These are phyloP conservation scores for Tuber calosporum DNA, from an alignment of 495 filamentous ascomycete species.

Conservation along the genomic window DNA sequence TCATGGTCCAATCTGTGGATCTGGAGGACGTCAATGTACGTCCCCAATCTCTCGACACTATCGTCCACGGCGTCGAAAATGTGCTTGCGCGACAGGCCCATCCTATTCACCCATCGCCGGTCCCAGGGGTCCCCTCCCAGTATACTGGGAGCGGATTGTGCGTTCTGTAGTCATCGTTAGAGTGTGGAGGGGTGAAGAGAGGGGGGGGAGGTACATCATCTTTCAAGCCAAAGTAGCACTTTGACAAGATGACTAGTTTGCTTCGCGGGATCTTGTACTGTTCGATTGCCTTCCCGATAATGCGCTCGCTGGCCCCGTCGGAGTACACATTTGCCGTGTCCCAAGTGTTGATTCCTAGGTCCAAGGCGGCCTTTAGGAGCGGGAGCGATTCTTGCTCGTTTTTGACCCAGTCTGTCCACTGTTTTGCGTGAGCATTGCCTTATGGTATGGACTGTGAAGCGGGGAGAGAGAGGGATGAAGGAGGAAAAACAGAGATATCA, in stretches of 20 bases:
- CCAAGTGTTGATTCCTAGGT: conserved; percentile 65
- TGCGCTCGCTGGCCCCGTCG: conserved; percentile 62
- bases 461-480: background rate
- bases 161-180: background rate
- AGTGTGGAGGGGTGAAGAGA: background rate
- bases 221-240: conserved; percentile 55
- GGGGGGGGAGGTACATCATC: background rate
- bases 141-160: background rate
- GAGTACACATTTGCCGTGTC: conserved; percentile 63
- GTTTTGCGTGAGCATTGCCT: conserved; percentile 10
- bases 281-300: conserved; percentile 71
- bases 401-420: conserved; percentile 55
- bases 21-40: conserved; percentile 70
- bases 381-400: conserved; percentile 59
- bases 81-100: conserved; percentile 57
- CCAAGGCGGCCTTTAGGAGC: conserved; percentile 61
- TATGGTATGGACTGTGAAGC: background rate
- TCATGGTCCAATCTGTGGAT: conserved; percentile 61
- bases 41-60: conserved; percentile 57
- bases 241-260: conserved; percentile 67
- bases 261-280: conserved; percentile 69
- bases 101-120: conserved; percentile 48
- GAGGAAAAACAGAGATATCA: too few species aligned
- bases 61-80: conserved; percentile 67
- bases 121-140: background rate